Evolutionary conservation across 108 stramenopile species (phyloP).

Genomic region (Licmophora abbreviata): DNA sequence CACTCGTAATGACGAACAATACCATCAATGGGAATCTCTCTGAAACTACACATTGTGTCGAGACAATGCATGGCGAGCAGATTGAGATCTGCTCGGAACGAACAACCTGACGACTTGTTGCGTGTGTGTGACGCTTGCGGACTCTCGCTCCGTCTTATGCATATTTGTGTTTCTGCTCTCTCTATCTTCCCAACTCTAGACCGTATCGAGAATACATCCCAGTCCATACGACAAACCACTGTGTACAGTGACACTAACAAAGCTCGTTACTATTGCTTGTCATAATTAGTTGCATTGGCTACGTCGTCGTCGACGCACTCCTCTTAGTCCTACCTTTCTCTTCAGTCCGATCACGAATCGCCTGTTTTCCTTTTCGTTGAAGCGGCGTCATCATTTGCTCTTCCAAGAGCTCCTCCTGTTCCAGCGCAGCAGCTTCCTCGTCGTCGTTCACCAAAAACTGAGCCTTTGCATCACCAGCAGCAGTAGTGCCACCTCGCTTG

Average conservation of each 20-base stretch:
- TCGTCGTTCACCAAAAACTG: conserved; percentile 18
- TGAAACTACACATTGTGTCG: conserved; percentile 27
- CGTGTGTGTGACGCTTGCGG: too few species aligned
- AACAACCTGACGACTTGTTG: too few species aligned
- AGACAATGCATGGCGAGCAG: conserved; percentile 14
- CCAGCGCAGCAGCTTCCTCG: conserved; percentile 45
- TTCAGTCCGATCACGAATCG: conserved; percentile 64
- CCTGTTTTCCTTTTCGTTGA: conserved; percentile 66
- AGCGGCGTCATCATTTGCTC: conserved; percentile 43
- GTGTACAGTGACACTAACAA: too few species aligned
- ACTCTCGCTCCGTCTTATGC: not conserved
- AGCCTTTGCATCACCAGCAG: conserved; percentile 19
- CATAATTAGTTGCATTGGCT: too few species aligned
- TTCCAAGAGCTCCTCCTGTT: conserved; percentile 59
- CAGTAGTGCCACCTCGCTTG: conserved; percentile 68
- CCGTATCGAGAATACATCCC: too few species aligned
- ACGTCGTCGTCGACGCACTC: too few species aligned
- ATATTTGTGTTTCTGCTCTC: conserved; percentile 4
- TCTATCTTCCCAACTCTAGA: not conserved
- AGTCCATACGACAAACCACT: too few species aligned
- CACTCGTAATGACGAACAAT: conserved; percentile 47
- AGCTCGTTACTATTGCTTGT: too few species aligned
- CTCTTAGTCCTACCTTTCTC: conserved; percentile 11
- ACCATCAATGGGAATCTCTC: conserved; percentile 69
- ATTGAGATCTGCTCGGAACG: too few species aligned